Evolutionary conservation across 768 basidiomycete genomes (phyloP), one percentile per base, ranked within the genome.

Genomic region (Rhodotorula graminis): DNA sequence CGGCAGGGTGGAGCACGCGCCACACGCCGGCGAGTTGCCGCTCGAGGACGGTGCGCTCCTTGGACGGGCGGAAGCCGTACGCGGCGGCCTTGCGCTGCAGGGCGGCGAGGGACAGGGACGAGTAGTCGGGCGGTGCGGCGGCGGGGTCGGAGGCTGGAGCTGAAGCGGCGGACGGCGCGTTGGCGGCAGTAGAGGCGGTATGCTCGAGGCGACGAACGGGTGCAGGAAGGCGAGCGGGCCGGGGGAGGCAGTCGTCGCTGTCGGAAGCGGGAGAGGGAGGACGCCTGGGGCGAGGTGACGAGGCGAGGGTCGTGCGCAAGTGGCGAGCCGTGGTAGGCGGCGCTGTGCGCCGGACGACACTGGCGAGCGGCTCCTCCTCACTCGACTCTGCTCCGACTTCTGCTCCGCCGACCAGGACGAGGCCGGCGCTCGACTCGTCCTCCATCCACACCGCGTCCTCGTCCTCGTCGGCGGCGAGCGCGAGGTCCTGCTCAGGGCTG

Each of bases 1-100:
- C 0, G n/a, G 19, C 47, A 15, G 65, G 63, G 47, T 76, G 63
- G 57, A 70, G 33, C 57, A 71, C 74, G n/a, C 21, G 58, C 74
- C 74, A 76, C 14, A 70, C 62, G 46, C 42, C 27, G 29, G 37
- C n/a, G 27, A 76, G 33, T 49, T 76, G 74, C n/a, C 47, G 57
- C 25, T 67, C 68, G 59, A 76, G 50, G 27, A 76, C 74, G 8
- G 25, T 27, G 16, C 47, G 64, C 63, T 76, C 74, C 33, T 68
- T 72, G 18, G 65, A 61, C 40, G 65, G 37, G 27, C 71, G 68
- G 44, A 64, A 72, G 31, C 74, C 74, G 60, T 70, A 76, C 59
- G 61, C 55, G 18, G 33, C 27, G 33, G 70, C 71, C 25, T 72
- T 61, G 21, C 69, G 67, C 58, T 76, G 74, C 3, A 76, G 63